Base-by-base conservation (phyloP, 2,329 filamentous ascomycete species). In the Exophiala spinifera region DNA sequence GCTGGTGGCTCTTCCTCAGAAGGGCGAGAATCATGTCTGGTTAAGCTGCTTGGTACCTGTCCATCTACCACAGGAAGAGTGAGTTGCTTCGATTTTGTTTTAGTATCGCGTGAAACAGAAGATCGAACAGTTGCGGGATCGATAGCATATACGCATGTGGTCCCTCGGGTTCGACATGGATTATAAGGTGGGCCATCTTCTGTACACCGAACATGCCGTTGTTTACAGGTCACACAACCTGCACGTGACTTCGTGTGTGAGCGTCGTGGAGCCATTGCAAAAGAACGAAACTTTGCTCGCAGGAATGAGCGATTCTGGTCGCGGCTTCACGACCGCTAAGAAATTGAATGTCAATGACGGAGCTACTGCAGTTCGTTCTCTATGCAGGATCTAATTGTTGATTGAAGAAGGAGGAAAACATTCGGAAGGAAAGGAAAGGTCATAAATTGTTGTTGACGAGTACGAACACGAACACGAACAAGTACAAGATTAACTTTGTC, bases 201-300 rank as follows among this genome's bases (percentile, higher is more conserved):
- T 11, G 45, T 19, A 31, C 57, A 60, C 44, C 57, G 55, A n/a
- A 59, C 37, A 28, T 55, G 54, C 3, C 36, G 33, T 15, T 36
- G 21, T 36, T 59, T 59, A 20, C 56, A 59, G 6, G 44, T 45
- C 19, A 49, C 15, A 19, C 56, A 59, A 21, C 56, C 56, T 14
- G 34, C 28, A n/a, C 56, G 47, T 19, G 54, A 55, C 28, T 60
- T 57, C 14, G 48, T 44, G 17, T 57, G 50, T 5, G 55, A 53
- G 15, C 53, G 56, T 11, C 49, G 53, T 31, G 51, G 46, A n/a
- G 51, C 46, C 51, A 54, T 50, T 11, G n/a, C 13, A 15, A 23
- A 11, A 10, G 7, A 1, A 13, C 7, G 19, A 28, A 15, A 3
- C 15, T 25, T 21, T 46, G 28, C 28, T 6, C 34, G 19, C 15